Evolutionary conservation across 2,329 filamentous ascomycete species (phyloP), one percentile per base, ranked within the genome.

Genomic region (Plectosphaerella cucumerina): DNA sequence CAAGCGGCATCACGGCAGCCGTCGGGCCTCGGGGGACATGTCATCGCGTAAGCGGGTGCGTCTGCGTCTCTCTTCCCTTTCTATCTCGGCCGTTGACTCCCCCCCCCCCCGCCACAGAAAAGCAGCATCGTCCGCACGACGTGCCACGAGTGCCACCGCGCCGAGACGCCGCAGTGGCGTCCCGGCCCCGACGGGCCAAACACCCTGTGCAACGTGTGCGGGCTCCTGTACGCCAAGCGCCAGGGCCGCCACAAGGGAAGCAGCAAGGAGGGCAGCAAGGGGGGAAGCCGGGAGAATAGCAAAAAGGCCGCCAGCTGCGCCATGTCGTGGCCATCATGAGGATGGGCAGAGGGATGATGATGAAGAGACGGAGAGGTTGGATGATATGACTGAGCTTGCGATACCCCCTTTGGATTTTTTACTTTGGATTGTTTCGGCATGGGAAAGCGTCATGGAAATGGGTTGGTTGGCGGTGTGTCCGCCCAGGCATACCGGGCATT

Each of bases 111-210:
- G n/a, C 47, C 45, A n/a, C 33, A 35, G 45, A 35, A 47, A 37
- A 21, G 21, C 47, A 33, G 37, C 23, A 9, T 26, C 21, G 10
- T 54, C 81, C 18, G 53, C 49, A 17, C 17, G 9, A 42, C 18
- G 1, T 64, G 62, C 42, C 58, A 58, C 48, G 56, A 54, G 61
- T 89, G 86, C 67, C 86, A 87, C 63, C 80, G 85, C 60, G 83
- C 84, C 41, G 85, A 89, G 65, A 89, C 86, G n/a, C 86, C 86
- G 18, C 85, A 89, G 72, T 89, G 86, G 86, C 79, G 86, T 53
- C 76, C 84, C 59, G 86, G 86, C 31, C 86, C 86, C n/a, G 85
- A 89, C 62, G 86, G 86, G 44, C 85, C 85, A 42, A 76, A 85
- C 54, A 89, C 86, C 6, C 70, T 89, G 37, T 89, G 86, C 69